Percentiles rank a stretch among this genome's conserved stretches.
Conservation (phyloP, 2,329 filamentous ascomycete species). For the Colletotrichum lentis region DNA sequence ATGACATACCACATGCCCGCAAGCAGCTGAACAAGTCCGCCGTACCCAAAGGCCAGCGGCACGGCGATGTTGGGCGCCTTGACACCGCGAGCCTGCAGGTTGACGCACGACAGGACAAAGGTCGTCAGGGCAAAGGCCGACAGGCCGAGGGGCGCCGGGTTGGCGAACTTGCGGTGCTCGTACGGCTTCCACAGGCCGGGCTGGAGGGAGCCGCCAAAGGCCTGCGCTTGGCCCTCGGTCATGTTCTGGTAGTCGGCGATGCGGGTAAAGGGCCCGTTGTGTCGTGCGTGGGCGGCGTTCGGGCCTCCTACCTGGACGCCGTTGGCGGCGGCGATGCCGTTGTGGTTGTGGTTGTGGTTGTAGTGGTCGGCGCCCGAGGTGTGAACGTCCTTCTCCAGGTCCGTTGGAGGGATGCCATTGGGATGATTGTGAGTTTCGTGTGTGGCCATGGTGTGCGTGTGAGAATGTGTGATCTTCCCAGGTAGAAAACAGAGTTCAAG, state of each 20-base stretch:
- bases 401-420: slow-evolving; percentile 20
- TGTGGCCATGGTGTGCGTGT: slow-evolving; percentile 31
- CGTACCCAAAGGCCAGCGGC: slow-evolving; percentile 76
- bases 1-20: slow-evolving; percentile 83
- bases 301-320: slow-evolving; percentile 27
- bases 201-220: slow-evolving; percentile 78
- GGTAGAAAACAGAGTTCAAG: background rate
- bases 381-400: slow-evolving; percentile 37
- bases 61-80: slow-evolving; percentile 71
- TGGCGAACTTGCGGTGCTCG: slow-evolving; percentile 77
- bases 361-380: slow-evolving; percentile 32
- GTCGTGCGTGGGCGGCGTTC: slow-evolving; percentile 22
- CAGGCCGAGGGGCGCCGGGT: slow-evolving; percentile 80
- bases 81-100: slow-evolving; percentile 71
- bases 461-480: slow-evolving; percentile 8
- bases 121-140: slow-evolving; percentile 84
- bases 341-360: background rate
- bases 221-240: slow-evolving; percentile 44
- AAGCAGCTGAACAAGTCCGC: slow-evolving; percentile 79
- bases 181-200: slow-evolving; percentile 71
- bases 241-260: slow-evolving; percentile 36
- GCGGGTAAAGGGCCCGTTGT: slow-evolving; percentile 33
- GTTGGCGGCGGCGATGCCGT: slow-evolving; percentile 6
- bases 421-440: slow-evolving; percentile 20
- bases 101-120: slow-evolving; percentile 79